phyloP scores from a whole-genome alignment of 352 stramenopile species.

The Phytophthora fragariae region DNA sequence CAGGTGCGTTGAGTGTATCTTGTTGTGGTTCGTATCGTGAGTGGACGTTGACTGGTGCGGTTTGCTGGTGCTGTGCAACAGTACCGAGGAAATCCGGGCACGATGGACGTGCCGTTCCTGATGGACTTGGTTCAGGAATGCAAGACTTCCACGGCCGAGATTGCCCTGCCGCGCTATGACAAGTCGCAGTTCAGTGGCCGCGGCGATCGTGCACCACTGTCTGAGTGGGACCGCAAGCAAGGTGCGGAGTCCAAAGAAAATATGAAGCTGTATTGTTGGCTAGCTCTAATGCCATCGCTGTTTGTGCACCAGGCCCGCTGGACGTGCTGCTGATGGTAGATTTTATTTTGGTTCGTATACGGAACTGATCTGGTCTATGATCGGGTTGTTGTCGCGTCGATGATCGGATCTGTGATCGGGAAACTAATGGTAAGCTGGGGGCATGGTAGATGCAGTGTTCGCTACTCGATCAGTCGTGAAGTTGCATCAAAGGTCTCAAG shows the following conservation, averaged over 20 bases:
- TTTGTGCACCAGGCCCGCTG: conserved; percentile 54
- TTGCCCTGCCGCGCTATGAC: conserved; percentile 80
- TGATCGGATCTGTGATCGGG: too few species aligned
- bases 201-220: conserved; percentile 69
- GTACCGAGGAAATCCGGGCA: conserved; percentile 86
- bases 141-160: conserved; percentile 48
- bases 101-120: conserved; percentile 79
- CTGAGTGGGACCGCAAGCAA: conserved; percentile 66
- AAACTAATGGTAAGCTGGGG: too few species aligned
- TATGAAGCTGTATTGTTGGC: not conserved
- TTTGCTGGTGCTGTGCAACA: conserved; percentile 40
- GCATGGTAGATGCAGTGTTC: too few species aligned
- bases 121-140: conserved; percentile 67
- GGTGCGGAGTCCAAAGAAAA: conserved; percentile 32
- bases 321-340: conserved; percentile 85
- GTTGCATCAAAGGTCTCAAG: too few species aligned
- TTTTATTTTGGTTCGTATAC: too few species aligned
- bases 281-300: conserved; percentile 15
- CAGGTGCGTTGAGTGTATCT: conserved; percentile 48
- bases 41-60: not conserved
- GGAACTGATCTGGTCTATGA: too few species aligned
- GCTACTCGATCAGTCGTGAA: too few species aligned
- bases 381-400: too few species aligned
- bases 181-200: conserved; percentile 80
- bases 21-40: not conserved